phyloP scores from a whole-genome alignment of 1,139 yeast genomes.

The Hansenula lynferdii region DNA sequence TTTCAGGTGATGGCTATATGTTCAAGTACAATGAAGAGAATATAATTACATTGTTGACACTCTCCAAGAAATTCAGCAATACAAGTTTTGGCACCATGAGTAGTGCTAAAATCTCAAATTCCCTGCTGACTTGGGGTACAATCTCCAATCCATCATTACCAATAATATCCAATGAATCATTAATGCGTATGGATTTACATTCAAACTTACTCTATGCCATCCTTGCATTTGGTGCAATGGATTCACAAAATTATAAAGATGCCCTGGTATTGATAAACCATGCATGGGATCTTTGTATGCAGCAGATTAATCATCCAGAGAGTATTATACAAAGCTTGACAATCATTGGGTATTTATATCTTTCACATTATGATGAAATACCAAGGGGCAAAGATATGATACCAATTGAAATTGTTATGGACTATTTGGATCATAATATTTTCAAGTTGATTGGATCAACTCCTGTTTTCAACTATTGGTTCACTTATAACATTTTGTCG shows the following conservation, averaged over 20 bases:
- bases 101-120: slow-evolving; percentile 15
- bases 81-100: too few species aligned
- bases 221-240: slow-evolving; percentile 19
- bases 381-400: slow-evolving; percentile 3
- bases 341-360: slow-evolving; percentile 15
- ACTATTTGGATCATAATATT: slow-evolving; percentile 6
- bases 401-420: slow-evolving; percentile 13
- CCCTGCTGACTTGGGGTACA: slow-evolving; percentile 21
- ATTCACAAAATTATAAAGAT: slow-evolving; percentile 14
- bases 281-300: slow-evolving; percentile 11
- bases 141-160: slow-evolving; percentile 17
- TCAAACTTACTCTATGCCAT: slow-evolving; percentile 14
- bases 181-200: slow-evolving; percentile 2
- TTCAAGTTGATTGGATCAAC: neutral
- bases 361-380: slow-evolving; percentile 6
- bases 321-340: slow-evolving; percentile 19
- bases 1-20: too few species aligned
- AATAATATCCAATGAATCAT: slow-evolving; percentile 13
- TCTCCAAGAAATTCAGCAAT: slow-evolving; percentile 10
- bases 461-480: slow-evolving; percentile 14
- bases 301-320: slow-evolving; percentile 8
- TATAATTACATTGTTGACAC: slow-evolving; percentile 10
- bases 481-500: slow-evolving; percentile 12
- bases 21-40: slow-evolving; percentile 7
- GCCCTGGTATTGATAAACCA: slow-evolving; percentile 13